Evolutionary conservation across 169 alveolate genomes (phyloP).

Genomic region (Babesia caballi): DNA sequence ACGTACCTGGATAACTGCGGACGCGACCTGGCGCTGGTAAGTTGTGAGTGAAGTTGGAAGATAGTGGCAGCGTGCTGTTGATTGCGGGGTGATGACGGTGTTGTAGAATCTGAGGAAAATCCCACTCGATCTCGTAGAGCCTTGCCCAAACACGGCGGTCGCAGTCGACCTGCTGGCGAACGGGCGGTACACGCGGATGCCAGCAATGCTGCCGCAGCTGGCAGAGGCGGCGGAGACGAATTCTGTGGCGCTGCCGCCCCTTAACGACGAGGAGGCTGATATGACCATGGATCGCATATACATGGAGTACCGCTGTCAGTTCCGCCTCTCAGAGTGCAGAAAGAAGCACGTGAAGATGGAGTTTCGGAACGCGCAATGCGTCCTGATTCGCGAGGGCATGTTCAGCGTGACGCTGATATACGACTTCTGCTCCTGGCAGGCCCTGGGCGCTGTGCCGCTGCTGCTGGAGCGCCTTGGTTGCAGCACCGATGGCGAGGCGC

Average conservation of each 20-base stretch:
- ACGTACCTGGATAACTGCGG: slow-evolving; percentile 20
- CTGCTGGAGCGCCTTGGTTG: slow-evolving; percentile 21
- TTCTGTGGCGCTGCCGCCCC: slow-evolving; percentile 38
- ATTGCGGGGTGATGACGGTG: background rate
- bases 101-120: slow-evolving; percentile 24
- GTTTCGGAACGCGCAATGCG: slow-evolving; percentile 25
- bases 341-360: background rate
- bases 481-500: slow-evolving; percentile 28
- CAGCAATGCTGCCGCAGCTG: slow-evolving; percentile 44
- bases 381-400: slow-evolving; percentile 2
- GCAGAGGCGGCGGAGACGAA: slow-evolving; percentile 29
- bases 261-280: slow-evolving; percentile 25
- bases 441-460: slow-evolving; percentile 16
- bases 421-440: slow-evolving; percentile 57
- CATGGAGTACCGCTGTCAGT: slow-evolving; percentile 14
- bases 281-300: slow-evolving; percentile 31
- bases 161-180: slow-evolving; percentile 51
- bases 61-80: background rate
- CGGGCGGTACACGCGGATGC: slow-evolving; percentile 56
- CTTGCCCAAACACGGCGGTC: slow-evolving; percentile 43
- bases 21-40: slow-evolving; percentile 7
- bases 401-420: slow-evolving; percentile 37
- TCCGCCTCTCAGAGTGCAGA: slow-evolving; percentile 9
- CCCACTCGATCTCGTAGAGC: slow-evolving; percentile 11
- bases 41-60: too few relatives aligned